Base-by-base conservation (phyloP, 768 basidiomycete species). In the Collybiopsis confluens region DNA sequence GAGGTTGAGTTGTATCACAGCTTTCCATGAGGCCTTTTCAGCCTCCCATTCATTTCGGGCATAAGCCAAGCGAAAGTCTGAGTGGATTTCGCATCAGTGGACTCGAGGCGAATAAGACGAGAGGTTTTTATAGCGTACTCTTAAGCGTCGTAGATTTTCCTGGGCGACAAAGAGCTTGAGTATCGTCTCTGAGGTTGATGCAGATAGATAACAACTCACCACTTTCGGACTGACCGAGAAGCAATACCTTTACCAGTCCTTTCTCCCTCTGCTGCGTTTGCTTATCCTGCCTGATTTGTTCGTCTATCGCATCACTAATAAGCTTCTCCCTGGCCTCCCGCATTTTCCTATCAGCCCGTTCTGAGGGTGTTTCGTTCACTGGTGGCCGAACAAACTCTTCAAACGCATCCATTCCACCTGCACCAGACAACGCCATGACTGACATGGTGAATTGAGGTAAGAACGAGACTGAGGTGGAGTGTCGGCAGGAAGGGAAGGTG, bases 1-100 rank as follows among this genome's bases (percentile, higher is more conserved):
- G 62, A 91, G 80, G 66, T 91, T 91, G 53, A 91, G 83, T 56
- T 89, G 88, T 47, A 91, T 80, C 54, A 91, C 84, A 1, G 85
- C 71, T 48, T 18, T 48, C 89, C 89, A 91, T 9, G 83, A 84
- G 1, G 74, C 73, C 36, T 85, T 82, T 63, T 90, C 88, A 21
- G 74, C 72, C 35, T 70, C 69, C 84, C 85, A 89, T 30, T 77
- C 76, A 8, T 71, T 71, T n/a, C 71, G 73, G 9, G 85, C 82
- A 59, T 83, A 88, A 54, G 74, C 77, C 70, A 88, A 75, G 41
- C 85, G 84, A 60, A 89, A 87, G 62, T 88, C 87, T 89, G 24
- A 45, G 43, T 28, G 35, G 18, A 28, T 50, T 38, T 7, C 26
- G 43, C 38, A 10, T 62, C 21, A 60, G 45, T 8, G 43, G 36